These are phyloP conservation scores for Calonectria honghensis DNA, from an alignment of 2,329 filamentous ascomycete genomes.

Conservation along the genomic window DNA sequence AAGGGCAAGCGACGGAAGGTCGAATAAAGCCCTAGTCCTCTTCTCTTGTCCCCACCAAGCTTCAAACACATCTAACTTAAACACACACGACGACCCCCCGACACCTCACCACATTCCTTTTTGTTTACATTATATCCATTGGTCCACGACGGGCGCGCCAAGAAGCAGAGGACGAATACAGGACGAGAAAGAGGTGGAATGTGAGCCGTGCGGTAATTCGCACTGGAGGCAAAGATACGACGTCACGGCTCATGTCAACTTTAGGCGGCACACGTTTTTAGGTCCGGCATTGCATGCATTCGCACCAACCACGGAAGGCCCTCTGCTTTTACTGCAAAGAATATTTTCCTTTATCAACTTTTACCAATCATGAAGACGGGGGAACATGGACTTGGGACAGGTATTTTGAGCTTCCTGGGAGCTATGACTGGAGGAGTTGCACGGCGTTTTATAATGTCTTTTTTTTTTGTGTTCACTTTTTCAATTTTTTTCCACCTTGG, in stretches of 20 bases:
- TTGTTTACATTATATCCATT: constrained; percentile 51
- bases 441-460: constrained; percentile 51
- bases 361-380: constrained; percentile 47
- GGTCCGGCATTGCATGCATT: constrained; percentile 34
- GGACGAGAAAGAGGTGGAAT: constrained; percentile 35
- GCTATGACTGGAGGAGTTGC: constrained; percentile 54
- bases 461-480: constrained; percentile 35
- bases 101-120: constrained; percentile 53
- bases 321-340: constrained; percentile 42
- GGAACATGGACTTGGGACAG: constrained; percentile 45
- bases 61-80: constrained; percentile 29
- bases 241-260: constrained; percentile 31
- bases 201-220: constrained; percentile 41
- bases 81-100: constrained; percentile 48
- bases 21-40: constrained; percentile 59
- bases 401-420: constrained; percentile 47
- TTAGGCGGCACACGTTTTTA: constrained; percentile 33
- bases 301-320: constrained; percentile 40
- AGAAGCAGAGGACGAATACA: constrained; percentile 46
- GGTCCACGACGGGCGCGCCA: constrained; percentile 41
- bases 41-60: constrained; percentile 35
- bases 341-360: constrained; percentile 42
- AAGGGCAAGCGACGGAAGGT: constrained; percentile 93
- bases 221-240: constrained; percentile 40
- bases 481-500: constrained; percentile 46